Conservation (phyloP, 768 basidiomycete species). For the Lactifluus pinguis region DNA sequence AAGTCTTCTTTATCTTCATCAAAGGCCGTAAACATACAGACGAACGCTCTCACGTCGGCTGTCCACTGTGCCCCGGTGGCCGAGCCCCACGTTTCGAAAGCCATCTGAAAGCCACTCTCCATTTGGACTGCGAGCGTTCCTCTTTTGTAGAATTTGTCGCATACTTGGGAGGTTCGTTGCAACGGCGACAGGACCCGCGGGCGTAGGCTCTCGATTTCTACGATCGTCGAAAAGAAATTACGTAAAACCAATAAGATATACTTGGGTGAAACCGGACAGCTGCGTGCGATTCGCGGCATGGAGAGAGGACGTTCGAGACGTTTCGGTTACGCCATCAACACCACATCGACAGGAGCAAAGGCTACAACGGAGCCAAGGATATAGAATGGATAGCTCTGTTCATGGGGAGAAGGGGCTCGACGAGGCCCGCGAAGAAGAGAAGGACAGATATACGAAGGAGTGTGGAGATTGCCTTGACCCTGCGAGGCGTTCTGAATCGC, state of each 20-base stretch:
- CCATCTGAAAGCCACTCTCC: too few relatives aligned
- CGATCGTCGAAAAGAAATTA: background rate
- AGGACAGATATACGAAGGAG: background rate
- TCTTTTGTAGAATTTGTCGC: too few relatives aligned
- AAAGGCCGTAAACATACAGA: too few relatives aligned
- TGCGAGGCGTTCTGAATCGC: background rate
- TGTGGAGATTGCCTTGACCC: background rate
- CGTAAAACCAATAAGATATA: background rate
- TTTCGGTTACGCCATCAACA: background rate
- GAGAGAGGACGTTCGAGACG: too few relatives aligned
- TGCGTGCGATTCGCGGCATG: conserved; percentile 3
- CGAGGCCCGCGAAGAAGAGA: conserved; percentile 1
- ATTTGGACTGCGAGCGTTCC: too few relatives aligned
- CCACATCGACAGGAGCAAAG: background rate
- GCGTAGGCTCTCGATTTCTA: background rate
- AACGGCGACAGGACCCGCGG: background rate
- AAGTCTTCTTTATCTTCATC: too few relatives aligned
- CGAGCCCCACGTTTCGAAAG: too few relatives aligned
- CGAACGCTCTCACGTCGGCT: too few relatives aligned
- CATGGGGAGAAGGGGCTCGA: conserved; percentile 1
- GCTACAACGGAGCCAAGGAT: background rate
- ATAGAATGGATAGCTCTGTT: background rate
- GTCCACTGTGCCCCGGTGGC: too few relatives aligned
- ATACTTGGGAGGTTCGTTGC: too few relatives aligned
- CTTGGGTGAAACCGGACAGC: background rate